These are phyloP conservation scores for Cercospora berteroae DNA, from an alignment of 2,329 filamentous ascomycete species.

Conservation along the genomic window DNA sequence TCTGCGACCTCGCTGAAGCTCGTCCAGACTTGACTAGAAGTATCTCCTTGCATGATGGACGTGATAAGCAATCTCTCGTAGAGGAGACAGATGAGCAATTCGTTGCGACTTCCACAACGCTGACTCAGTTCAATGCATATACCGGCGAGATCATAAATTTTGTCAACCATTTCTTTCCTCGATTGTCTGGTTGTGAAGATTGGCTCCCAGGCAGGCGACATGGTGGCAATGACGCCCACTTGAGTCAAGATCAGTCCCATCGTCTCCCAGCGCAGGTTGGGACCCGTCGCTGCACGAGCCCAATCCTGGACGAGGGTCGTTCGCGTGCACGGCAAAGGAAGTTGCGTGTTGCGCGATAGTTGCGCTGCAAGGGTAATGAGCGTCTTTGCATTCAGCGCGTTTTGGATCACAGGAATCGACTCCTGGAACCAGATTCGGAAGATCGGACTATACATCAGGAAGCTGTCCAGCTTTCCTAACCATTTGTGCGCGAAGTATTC, in stretches of 20 bases:
- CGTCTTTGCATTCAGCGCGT: conserved; percentile 21
- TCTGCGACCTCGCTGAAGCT: conserved; percentile 28
- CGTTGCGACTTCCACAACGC: conserved; percentile 27
- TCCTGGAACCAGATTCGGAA: conserved; percentile 28
- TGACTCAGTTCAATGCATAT: conserved; percentile 26
- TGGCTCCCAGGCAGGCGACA: conserved; percentile 24
- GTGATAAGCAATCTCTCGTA: conserved; percentile 25
- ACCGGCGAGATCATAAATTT: conserved; percentile 17
- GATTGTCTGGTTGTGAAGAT: conserved; percentile 15
- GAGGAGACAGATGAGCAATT: conserved; percentile 23
- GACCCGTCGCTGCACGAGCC: conserved; percentile 37
- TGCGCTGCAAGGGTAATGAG: conserved; percentile 36
- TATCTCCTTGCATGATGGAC: conserved; percentile 26
- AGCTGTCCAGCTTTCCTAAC: conserved; percentile 14
- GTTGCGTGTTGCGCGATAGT: conserved; percentile 42
- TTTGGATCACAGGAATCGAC: conserved; percentile 15
- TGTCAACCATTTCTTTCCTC: conserved; percentile 8
- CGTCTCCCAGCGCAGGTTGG: conserved; percentile 43
- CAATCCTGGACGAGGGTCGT: conserved; percentile 39
- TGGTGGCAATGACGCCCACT: conserved; percentile 33
- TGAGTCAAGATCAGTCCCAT: conserved; percentile 39
- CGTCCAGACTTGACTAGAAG: conserved; percentile 26
- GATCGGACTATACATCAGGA: conserved; percentile 21
- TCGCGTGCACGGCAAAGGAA: conserved; percentile 33
- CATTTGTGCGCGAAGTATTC: conserved; percentile 15